Percentiles rank a stretch among this genome's conserved stretches.
Evolutionary conservation across 164 flowering plant genomes (phyloP).

Genomic region (Tetrastigma voinierianum): DNA sequence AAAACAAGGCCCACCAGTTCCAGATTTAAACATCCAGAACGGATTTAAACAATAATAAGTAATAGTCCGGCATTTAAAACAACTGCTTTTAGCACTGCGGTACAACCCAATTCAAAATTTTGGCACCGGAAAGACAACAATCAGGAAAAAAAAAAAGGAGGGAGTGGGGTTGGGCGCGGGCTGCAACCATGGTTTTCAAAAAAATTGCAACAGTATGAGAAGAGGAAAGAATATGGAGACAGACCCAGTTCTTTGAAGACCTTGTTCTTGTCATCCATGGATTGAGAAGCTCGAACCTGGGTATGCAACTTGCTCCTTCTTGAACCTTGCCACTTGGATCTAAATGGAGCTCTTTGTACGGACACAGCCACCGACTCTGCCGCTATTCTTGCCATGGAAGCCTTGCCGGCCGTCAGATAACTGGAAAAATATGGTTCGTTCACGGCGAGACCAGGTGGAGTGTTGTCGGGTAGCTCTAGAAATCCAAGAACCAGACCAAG

Average conservation of each 20-base stretch:
- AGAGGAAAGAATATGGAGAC: constrained; percentile 14
- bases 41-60: neutral
- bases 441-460: too few species aligned
- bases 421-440: too few species aligned
- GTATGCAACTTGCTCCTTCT: constrained; percentile 8
- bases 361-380: constrained; percentile 16
- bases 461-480: too few species aligned
- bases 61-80: neutral
- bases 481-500: too few species aligned
- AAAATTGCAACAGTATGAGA: neutral
- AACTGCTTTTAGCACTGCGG: neutral
- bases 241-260: constrained; percentile 69
- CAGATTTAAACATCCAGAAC: neutral
- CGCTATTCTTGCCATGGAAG: constrained; percentile 25
- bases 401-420: too few species aligned
- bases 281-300: constrained; percentile 58
- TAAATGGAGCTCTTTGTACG: constrained; percentile 11
- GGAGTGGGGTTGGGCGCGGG: too few species aligned
- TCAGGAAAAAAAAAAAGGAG: neutral
- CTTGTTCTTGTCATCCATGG: constrained; percentile 47
- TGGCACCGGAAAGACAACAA: neutral
- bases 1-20: neutral
- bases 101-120: neutral
- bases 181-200: neutral
- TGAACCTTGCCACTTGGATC: constrained; percentile 13